These are phyloP conservation scores for Leccinum sublutescens DNA, from an alignment of 768 basidiomycete species.

Conservation along the genomic window DNA sequence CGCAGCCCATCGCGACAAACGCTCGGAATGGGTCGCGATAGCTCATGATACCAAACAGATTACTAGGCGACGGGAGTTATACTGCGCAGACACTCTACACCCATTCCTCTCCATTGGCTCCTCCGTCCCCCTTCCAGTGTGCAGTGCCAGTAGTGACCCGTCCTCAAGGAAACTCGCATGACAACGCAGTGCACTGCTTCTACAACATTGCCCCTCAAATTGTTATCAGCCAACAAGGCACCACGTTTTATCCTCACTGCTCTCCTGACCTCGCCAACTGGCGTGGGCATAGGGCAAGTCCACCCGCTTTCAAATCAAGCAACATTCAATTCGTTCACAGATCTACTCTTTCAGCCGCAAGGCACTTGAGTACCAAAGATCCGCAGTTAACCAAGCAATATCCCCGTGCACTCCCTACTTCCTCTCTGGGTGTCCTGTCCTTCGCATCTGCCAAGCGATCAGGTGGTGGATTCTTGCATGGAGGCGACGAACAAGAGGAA, in stretches of 20 bases:
- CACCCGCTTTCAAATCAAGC: slow-evolving; percentile 11
- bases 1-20: slow-evolving; percentile 24
- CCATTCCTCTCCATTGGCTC: slow-evolving; percentile 2
- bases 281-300: slow-evolving; percentile 21
- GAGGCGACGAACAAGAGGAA: slow-evolving; percentile 48
- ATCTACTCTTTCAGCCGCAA: slow-evolving; percentile 35
- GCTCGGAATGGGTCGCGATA: slow-evolving; percentile 32
- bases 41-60: slow-evolving; percentile 39
- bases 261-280: slow-evolving; percentile 36
- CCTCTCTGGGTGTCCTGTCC: slow-evolving; percentile 40
- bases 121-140: slow-evolving; percentile 20
- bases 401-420: slow-evolving; percentile 22
- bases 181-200: slow-evolving; percentile 5
- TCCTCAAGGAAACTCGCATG: slow-evolving; percentile 1
- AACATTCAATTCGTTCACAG: slow-evolving; percentile 29
- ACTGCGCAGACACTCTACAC: slow-evolving; percentile 27
- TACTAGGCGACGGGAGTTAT: slow-evolving; percentile 42
- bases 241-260: slow-evolving; percentile 41
- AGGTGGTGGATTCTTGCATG: slow-evolving; percentile 44
- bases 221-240: slow-evolving; percentile 35
- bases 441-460: slow-evolving; percentile 44
- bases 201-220: slow-evolving; percentile 40
- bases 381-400: slow-evolving; percentile 9
- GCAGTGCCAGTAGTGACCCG: slow-evolving; percentile 7
- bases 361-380: slow-evolving; percentile 21